Conservation (phyloP, 352 stramenopile genomes). For the Phytophthora tubulina region DNA sequence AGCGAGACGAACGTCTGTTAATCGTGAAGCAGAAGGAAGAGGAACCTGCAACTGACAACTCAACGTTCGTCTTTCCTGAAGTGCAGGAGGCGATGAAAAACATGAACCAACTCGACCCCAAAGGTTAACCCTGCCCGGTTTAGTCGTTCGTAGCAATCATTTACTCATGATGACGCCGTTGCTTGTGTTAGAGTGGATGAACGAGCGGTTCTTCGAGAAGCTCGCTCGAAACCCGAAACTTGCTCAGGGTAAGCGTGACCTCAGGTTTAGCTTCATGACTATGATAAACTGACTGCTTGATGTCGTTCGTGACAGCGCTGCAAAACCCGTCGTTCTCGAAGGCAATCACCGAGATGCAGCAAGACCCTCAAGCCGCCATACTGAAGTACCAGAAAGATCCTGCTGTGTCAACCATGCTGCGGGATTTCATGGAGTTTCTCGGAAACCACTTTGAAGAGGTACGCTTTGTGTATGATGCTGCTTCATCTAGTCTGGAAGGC, state of each 20-base stretch:
- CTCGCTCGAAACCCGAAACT: constrained; percentile 67
- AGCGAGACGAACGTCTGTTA: constrained; percentile 54
- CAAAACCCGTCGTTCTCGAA: constrained; percentile 75
- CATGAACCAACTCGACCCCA: constrained; percentile 69
- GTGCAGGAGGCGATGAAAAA: constrained; percentile 73
- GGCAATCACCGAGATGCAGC: constrained; percentile 78
- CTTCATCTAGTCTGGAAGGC: background rate
- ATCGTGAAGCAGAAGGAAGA: constrained; percentile 43
- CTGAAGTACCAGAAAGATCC: constrained; percentile 76
- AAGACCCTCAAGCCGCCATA: constrained; percentile 62
- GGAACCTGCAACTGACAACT: constrained; percentile 22
- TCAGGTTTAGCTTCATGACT: background rate
- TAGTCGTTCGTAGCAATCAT: background rate
- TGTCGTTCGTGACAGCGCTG: constrained; percentile 43
- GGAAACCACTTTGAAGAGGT: constrained; percentile 84
- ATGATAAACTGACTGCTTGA: constrained; percentile 1
- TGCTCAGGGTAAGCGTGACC: constrained; percentile 46
- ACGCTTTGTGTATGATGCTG: background rate
- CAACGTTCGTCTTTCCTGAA: constrained; percentile 76
- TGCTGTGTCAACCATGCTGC: constrained; percentile 67
- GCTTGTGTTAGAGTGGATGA: constrained; percentile 75
- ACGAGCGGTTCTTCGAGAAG: constrained; percentile 75
- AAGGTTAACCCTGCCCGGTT: constrained; percentile 45
- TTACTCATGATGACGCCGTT: background rate
- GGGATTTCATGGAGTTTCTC: constrained; percentile 79